phyloP scores from a whole-genome alignment of 305 asterid species.

The Solanum chacoense region DNA sequence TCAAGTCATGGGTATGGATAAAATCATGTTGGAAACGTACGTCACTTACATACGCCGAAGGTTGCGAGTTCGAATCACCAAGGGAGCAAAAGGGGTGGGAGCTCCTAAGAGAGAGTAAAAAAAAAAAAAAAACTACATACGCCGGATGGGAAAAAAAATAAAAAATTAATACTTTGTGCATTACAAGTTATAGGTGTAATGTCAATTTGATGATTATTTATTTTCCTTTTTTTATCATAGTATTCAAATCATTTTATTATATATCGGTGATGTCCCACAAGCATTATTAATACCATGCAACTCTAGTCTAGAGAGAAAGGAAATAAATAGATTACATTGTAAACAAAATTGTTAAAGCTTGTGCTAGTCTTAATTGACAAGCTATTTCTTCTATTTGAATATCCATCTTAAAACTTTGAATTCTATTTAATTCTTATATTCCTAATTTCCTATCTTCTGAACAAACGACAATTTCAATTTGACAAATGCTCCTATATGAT shows the following conservation, averaged over 20 bases:
- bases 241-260: neutral
- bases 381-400: neutral
- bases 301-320: too few relatives aligned
- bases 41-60: too few relatives aligned
- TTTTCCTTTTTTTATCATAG: neutral
- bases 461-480: neutral
- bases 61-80: too few relatives aligned
- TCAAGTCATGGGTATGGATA: too few relatives aligned
- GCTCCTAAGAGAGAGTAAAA: too few relatives aligned
- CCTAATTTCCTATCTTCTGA: neutral
- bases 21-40: accelerated
- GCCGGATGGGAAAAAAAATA: too few relatives aligned
- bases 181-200: neutral
- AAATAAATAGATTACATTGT: too few relatives aligned
- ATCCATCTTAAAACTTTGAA: neutral
- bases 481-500: neutral
- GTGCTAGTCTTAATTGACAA: neutral
- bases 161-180: neutral
- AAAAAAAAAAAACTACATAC: neutral
- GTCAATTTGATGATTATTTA: neutral
- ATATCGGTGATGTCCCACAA: neutral
- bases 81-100: too few relatives aligned
- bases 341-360: too few relatives aligned
- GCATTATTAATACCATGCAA: too few relatives aligned
- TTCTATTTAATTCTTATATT: neutral